A percentile compares a stretch with the other conserved stretches of the same genome.
These are phyloP conservation scores for Corynascus novoguineensis DNA, from an alignment of 495 filamentous ascomycete species.

Conservation along the genomic window DNA sequence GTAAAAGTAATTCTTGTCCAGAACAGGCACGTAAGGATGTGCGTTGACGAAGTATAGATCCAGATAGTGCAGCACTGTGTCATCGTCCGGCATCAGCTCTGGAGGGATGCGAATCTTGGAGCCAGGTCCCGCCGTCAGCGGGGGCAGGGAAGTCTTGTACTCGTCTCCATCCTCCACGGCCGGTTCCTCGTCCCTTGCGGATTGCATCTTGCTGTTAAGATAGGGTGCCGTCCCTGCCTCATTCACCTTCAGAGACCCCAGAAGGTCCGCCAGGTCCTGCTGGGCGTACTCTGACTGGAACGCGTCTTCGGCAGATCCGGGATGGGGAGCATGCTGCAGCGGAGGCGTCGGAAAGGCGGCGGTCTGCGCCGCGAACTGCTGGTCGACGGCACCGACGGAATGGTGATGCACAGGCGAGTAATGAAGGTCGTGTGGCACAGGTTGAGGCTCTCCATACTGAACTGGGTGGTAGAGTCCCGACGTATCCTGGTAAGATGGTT, in stretches of 20 bases:
- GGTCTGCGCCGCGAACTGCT: constrained; percentile 39
- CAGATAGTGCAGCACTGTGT: constrained; percentile 78
- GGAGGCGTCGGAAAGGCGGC: constrained; percentile 52
- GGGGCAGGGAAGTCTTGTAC: constrained; percentile 56
- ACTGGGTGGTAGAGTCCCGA: constrained; percentile 41
- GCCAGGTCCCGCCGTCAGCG: constrained; percentile 59
- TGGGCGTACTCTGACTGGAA: constrained; percentile 63
- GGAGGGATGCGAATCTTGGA: constrained; percentile 82
- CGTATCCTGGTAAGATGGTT: constrained; percentile 35
- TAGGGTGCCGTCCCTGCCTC: constrained; percentile 88
- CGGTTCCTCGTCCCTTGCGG: constrained; percentile 59
- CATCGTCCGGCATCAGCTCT: constrained; percentile 87
- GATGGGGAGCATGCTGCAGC: constrained; percentile 43
- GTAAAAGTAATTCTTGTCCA: constrained; percentile 79
- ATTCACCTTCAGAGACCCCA: constrained; percentile 83
- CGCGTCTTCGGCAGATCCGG: constrained; percentile 43
- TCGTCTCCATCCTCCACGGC: constrained; percentile 72
- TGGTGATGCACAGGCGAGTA: constrained; percentile 46
- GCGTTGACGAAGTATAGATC: constrained; percentile 88
- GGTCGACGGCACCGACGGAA: constrained; percentile 44
- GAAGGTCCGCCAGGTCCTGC: constrained; percentile 68
- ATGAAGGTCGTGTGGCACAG: constrained; percentile 43
- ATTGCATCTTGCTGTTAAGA: constrained; percentile 66
- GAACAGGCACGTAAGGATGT: constrained; percentile 92
- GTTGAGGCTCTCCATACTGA: constrained; percentile 42